Evolutionary conservation across 2,329 filamentous ascomycete species (phyloP).

Genomic region (Leptographium lundbergii): DNA sequence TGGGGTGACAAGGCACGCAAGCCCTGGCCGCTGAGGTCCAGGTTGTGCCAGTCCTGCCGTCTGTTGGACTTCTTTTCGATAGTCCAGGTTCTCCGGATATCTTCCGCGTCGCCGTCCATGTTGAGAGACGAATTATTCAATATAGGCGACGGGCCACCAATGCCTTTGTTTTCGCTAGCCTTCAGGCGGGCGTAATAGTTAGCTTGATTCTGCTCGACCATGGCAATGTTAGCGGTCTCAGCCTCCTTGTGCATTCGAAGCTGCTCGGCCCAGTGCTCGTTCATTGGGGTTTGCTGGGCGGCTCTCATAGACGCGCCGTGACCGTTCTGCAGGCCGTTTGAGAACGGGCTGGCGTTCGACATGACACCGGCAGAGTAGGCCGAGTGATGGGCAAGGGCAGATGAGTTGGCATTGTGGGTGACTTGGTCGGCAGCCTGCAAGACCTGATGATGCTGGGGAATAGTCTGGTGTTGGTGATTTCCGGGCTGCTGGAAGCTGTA

Average conservation of each 20-base stretch:
- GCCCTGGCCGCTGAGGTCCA: constrained; percentile 95
- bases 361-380: constrained; percentile 51
- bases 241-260: constrained; percentile 67
- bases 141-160: constrained; percentile 39
- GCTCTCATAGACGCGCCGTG: constrained; percentile 14
- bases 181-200: constrained; percentile 63
- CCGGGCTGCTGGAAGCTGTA: constrained; percentile 56
- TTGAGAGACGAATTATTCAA: constrained; percentile 34
- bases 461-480: constrained; percentile 49
- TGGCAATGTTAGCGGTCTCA: constrained; percentile 59
- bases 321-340: constrained; percentile 43
- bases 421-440: constrained; percentile 44
- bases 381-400: constrained; percentile 45
- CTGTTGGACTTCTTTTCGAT: constrained; percentile 53
- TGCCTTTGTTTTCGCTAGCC: constrained; percentile 56
- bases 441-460: constrained; percentile 50
- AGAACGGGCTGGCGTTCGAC: constrained; percentile 50
- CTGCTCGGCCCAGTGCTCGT: constrained; percentile 79
- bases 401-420: constrained; percentile 39
- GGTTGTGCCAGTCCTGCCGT: constrained; percentile 77
- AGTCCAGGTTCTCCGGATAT: constrained; percentile 45
- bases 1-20: constrained; percentile 67
- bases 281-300: constrained; percentile 33
- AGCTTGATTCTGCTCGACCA: constrained; percentile 51
- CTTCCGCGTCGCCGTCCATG: constrained; percentile 40